Base-by-base conservation (phyloP, 2,329 filamentous ascomycete genomes). In the Botrytis porri region DNA sequence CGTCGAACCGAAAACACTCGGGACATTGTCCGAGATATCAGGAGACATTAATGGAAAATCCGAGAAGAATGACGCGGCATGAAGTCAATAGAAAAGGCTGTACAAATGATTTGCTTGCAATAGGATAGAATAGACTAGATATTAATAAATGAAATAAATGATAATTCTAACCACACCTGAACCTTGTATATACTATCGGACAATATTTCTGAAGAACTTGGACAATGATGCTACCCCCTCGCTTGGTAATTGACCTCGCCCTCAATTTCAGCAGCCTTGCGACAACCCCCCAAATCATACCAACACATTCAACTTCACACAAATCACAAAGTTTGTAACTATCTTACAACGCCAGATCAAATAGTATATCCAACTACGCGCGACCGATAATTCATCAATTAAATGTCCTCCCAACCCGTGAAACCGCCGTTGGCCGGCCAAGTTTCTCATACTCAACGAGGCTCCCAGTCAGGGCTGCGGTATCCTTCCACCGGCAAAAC, bases 401-500 rank as follows among this genome's bases (percentile, higher is more conserved):
- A 32, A 71, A 81, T 81, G 80, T 79, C 80, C 54, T 80, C 79
- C 41, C 79, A 81, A 73, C 78, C 77, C 29, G 73, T 75, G 51
- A 81, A 80, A 71, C 75, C 77, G 43, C 76, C 79, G 25, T 66
- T 77, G 32, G 70, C 74, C 61, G 74, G 61, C 69, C 77, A 78
- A 64, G 60, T 74, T 35, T 70, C 79, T 25, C 77, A 77, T 74
- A 62, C 73, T 60, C 77, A 77, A 69, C 77, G 78, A 72, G 73
- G 74, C 63, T 74, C 75, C 10, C 83, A 86, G 76, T 82, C 86
- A 48, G 91, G 93, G 39, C 90, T 99, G 75, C 93, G 94, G 77
- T 93, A 97, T 80, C 95, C 96, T 65, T 93, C 93, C 73, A 97
- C 90, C 82, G 94, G 94, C 85, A 98, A 98, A 85, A 97, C 94